Percentiles rank a stretch among this genome's conserved stretches.
Conservation (phyloP, 305 asterid genomes). For the Ilex paraguariensis region DNA sequence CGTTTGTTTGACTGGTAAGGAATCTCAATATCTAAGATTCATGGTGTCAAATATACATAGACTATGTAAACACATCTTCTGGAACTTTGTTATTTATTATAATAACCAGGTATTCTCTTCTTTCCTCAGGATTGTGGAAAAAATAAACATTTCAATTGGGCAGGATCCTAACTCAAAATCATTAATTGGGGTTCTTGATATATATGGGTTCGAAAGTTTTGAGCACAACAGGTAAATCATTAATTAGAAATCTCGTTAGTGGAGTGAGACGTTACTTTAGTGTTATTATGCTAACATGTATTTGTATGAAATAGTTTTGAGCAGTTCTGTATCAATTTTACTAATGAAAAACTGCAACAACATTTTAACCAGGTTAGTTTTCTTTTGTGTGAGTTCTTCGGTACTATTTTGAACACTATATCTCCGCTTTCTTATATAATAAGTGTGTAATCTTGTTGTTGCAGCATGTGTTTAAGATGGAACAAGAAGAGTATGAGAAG, state of each 20-base stretch:
- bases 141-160: conserved; percentile 92
- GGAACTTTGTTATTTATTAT: conserved; percentile 8
- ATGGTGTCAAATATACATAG: conserved; percentile 13
- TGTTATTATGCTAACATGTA: conserved; percentile 24
- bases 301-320: conserved; percentile 60
- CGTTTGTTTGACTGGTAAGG: conserved; percentile 76
- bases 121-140: conserved; percentile 87
- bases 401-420: conserved; percentile 10
- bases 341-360: conserved; percentile 99
- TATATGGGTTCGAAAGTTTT: conserved; percentile 98
- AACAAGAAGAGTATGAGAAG: conserved; percentile 97
- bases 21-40: conserved; percentile 8
- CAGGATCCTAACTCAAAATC: conserved; percentile 99
- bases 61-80: conserved; percentile 5
- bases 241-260: conserved; percentile 18
- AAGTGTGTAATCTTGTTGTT: conserved; percentile 25
- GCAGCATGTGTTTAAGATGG: conserved; percentile 99
- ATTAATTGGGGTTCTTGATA: conserved; percentile 96
- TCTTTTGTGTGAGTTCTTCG: conserved; percentile 9
- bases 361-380: conserved; percentile 94
- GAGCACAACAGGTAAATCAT: conserved; percentile 75
- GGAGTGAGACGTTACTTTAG: neutral
- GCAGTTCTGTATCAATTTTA: conserved; percentile 99
- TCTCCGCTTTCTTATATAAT: conserved; percentile 21
- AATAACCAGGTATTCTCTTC: conserved; percentile 20